Base-by-base conservation (phyloP, 257 asterid species). In the Solanum raphanifolium region DNA sequence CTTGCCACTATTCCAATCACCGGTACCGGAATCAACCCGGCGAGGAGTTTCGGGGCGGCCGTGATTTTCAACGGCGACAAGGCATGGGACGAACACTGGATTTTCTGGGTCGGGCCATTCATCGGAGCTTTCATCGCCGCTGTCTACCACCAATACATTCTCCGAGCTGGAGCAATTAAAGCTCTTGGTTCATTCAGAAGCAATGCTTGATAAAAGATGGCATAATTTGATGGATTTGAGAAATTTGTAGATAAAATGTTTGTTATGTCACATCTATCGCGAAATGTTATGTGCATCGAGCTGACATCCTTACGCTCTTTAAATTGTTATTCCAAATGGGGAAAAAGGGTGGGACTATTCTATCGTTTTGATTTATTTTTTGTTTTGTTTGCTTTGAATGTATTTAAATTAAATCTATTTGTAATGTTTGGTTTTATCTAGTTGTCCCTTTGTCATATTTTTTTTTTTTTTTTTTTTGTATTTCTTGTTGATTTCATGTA, bases 11-110 rank as follows among this genome's bases (percentile, higher is more conserved):
- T 94, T 87, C 98, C 98, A 23, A 92, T 94, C 88, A 94, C 98
- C n/a, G 96, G 98, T 39, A 94, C 96, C 20, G 96, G 98, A 41
- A 94, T 94, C 91, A 94, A 94, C 89, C 98, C 98, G 0, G 98
- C 98, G 25, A 91, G 98, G 87, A 94, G 98, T 83, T 93, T 94
- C 39, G 98, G 98, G 39, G 95, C 98, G 43, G 95, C 96, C 29
- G 98, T 94, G 38, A 94, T 94, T 89, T 93, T 25, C 91, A 91
- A 92, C 87, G 23, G 87, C 5, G 92, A 90, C 27, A 89, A 92
- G 83, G 92, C 95, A 4, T 94, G 98, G 96, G 94, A 94, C 88
- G 96, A 94, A 83, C 92, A 93, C 87, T 93, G 96, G 96, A 92
- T 93, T 5, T 94, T 94, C 92, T 94, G 98, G 98, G 95, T 93